Conservation (phyloP, 1,139 yeast genomes). For the Geotrichum citri-aurantii region DNA sequence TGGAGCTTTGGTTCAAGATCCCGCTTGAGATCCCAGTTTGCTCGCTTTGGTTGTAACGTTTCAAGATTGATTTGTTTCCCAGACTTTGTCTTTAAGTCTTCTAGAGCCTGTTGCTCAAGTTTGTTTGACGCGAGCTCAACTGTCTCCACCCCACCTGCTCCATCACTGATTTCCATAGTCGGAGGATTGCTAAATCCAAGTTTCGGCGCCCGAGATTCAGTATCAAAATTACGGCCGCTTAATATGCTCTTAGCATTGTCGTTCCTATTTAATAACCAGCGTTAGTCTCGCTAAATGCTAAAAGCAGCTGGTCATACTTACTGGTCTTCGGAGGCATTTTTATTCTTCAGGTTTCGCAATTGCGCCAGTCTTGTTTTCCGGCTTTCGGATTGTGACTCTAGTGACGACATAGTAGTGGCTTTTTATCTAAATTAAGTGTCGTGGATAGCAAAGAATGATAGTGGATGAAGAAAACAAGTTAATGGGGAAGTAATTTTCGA, state of each 20-base stretch:
- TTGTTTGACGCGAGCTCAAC: constrained; percentile 37
- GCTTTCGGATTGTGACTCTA: constrained; percentile 38
- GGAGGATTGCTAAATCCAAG: constrained; percentile 37
- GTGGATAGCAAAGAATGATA: not conserved
- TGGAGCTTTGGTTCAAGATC: constrained; percentile 36
- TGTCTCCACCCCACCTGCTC: constrained; percentile 32
- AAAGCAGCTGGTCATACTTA: not conserved
- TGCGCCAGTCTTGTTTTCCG: constrained; percentile 39
- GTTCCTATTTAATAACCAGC: constrained; percentile 9
- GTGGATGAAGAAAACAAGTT: not conserved
- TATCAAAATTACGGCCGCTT: constrained; percentile 35
- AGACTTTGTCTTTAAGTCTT: constrained; percentile 24
- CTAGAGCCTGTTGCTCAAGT: constrained; percentile 32
- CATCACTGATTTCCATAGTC: constrained; percentile 10
- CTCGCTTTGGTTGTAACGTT: constrained; percentile 33
- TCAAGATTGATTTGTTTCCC: constrained; percentile 23
- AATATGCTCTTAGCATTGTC: constrained; percentile 15
- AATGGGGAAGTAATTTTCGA: not conserved
- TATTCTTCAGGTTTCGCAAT: constrained; percentile 34
- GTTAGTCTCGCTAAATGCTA: not conserved
- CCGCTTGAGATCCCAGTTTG: constrained; percentile 37
- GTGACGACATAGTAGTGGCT: constrained; percentile 28
- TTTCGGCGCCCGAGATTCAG: constrained; percentile 31
- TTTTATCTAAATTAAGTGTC: not conserved
- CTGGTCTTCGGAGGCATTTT: constrained; percentile 19